A percentile compares a stretch with the other conserved stretches of the same genome.
Evolutionary conservation across 129 eudicot species (phyloP).

Genomic region (Chrysanthemum seticuspe): DNA sequence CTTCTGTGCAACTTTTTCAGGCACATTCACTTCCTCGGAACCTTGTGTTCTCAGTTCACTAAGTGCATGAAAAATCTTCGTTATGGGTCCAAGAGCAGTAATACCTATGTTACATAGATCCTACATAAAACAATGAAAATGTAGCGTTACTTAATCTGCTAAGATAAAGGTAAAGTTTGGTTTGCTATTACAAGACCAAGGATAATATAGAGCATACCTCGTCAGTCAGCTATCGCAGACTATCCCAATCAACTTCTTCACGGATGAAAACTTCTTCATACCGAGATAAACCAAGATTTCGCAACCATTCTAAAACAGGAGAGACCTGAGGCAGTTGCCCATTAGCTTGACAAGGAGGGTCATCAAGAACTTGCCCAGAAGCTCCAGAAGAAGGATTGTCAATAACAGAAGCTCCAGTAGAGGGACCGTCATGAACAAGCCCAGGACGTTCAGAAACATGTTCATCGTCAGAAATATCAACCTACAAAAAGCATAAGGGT

Average conservation of each 20-base stretch:
- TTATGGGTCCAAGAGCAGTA: constrained; percentile 94
- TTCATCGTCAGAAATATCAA: constrained; percentile 30
- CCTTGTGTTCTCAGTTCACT: constrained; percentile 45
- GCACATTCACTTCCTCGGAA: constrained; percentile 18
- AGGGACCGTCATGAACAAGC: constrained; percentile 40
- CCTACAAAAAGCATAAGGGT: constrained; percentile 49
- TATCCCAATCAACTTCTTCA: constrained; percentile 90
- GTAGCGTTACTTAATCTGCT: constrained; percentile 2
- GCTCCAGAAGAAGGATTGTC: constrained; percentile 28
- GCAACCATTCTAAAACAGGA: constrained; percentile 69
- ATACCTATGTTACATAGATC: constrained; percentile 76
- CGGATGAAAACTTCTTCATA: constrained; percentile 75
- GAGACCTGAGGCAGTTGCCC: constrained; percentile 34
- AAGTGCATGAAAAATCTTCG: constrained; percentile 75
- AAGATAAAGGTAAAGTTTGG: background rate
- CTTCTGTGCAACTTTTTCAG: constrained; percentile 32
- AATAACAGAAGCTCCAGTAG: constrained; percentile 11
- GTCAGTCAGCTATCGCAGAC: constrained; percentile 73
- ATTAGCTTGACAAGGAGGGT: constrained; percentile 41
- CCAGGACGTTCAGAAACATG: constrained; percentile 37
- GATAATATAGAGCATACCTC: constrained; percentile 49
- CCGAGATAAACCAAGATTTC: constrained; percentile 63
- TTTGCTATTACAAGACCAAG: too few species aligned
- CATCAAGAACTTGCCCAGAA: constrained; percentile 56
- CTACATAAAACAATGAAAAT: constrained; percentile 34